Base-by-base conservation (phyloP, 2,329 filamentous ascomycete genomes). In the Aspergillus sergii region DNA sequence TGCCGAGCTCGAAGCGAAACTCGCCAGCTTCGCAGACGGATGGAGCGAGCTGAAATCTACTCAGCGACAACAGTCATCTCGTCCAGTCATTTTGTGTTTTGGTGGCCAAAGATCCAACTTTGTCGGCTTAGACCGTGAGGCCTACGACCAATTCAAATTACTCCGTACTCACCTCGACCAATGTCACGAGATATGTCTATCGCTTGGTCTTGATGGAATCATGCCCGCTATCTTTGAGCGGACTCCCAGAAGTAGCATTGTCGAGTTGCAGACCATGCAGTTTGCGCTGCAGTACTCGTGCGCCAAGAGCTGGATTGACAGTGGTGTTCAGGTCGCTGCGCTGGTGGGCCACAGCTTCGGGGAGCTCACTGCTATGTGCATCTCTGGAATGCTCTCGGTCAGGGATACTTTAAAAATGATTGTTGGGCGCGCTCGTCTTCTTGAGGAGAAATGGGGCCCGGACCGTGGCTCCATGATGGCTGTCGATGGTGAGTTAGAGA, bases 401-500 rank as follows among this genome's bases (percentile, higher is more conserved):
- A 11, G 64, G 16, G 77, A 80, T 50, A 64, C 70, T 0, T 19
- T 79, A 2, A 71, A 62, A 9, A 12, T 71, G 48, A 65, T 81
- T 30, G 45, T 68, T 0, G 68, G 68, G 0, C 71, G 79, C 23
- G 76, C 78, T 0, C 30, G 32, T 0, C 56, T 80, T 1, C 71
- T 81, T 2, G 56, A 65, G 4, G 60, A 74, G 0, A n/a, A 54
- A 10, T 80, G 78, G 76, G 75, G 73, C 0, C 4, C 50, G 8
- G 78, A 79, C 7, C 59, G 60, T 12, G 77, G 77, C 0, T 62
- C 66, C 1, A 80, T 80, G 77, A 59, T 79, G 23, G 30, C 54
- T 4, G 30, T 57, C 34, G 34, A 41, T 36, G 39, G 23, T 21
- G 54, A 57, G 2, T 34, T 28, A 6, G 54, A 19, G 4, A 19